Evolutionary conservation across 1,284 basidiomycete species (phyloP).

Genomic region (Rhizoctonia solani): DNA sequence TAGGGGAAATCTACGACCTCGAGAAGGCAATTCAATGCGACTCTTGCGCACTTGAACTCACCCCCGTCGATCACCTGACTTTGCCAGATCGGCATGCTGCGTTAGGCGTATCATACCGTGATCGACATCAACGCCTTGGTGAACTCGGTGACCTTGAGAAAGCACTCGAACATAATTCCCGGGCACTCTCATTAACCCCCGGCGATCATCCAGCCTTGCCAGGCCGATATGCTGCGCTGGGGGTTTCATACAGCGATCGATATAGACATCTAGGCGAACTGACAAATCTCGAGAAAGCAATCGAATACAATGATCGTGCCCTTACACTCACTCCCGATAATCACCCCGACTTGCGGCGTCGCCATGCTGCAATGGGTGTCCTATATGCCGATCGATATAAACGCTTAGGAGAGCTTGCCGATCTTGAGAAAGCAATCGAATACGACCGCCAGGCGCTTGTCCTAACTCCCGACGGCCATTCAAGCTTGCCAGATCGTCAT

Average conservation of each 20-base stretch:
- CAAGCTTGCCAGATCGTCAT: too few relatives aligned
- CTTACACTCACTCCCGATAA: neutral
- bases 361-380: neutral
- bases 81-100: neutral
- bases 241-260: neutral
- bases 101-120: neutral
- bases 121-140: neutral
- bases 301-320: neutral
- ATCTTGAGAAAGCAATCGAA: neutral
- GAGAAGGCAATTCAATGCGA: neutral
- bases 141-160: neutral
- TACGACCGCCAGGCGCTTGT: too few relatives aligned
- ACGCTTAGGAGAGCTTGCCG: neutral
- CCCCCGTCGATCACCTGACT: neutral
- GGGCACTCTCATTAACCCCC: neutral
- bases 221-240: neutral
- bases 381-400: too few relatives aligned
- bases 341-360: neutral
- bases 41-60: neutral
- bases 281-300: neutral
- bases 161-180: neutral
- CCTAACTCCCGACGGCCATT: too few relatives aligned
- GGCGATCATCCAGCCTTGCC: neutral
- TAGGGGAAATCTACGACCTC: neutral
- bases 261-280: neutral